phyloP scores from a whole-genome alignment of 179 eudicot genomes.

The Silene noctiflora region DNA sequence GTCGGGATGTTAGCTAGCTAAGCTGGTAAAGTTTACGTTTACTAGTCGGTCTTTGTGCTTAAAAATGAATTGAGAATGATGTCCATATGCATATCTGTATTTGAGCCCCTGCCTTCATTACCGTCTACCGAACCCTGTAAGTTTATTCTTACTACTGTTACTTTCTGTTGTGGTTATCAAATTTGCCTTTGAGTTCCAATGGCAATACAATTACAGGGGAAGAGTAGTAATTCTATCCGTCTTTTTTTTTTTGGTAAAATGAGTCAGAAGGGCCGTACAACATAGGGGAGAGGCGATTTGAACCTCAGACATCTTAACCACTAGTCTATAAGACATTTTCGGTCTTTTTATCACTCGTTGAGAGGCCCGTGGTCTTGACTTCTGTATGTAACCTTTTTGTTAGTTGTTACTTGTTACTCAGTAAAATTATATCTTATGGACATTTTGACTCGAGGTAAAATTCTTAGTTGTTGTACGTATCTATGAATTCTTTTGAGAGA shows the following conservation, averaged over 20 bases:
- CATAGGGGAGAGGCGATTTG: neutral
- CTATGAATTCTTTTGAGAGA: constrained; percentile 4
- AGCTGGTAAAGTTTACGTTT: neutral
- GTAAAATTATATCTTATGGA: neutral
- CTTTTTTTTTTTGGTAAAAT: neutral
- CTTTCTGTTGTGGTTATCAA: neutral
- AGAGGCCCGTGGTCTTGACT: too few relatives aligned
- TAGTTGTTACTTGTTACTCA: too few relatives aligned
- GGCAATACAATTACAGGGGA: too few relatives aligned
- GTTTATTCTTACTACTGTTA: neutral
- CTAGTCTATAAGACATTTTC: neutral
- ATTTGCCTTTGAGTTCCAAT: too few relatives aligned
- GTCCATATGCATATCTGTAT: neutral
- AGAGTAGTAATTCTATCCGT: too few relatives aligned
- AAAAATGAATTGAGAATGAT: neutral
- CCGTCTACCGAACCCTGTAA: neutral
- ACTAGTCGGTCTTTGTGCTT: neutral
- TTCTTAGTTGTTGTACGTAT: neutral
- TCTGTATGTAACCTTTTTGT: too few relatives aligned
- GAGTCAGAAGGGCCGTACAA: neutral
- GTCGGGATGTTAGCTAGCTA: neutral
- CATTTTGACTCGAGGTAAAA: neutral
- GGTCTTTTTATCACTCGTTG: neutral
- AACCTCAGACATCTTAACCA: neutral
- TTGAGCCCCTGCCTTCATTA: neutral